phyloP scores from a whole-genome alignment of 1,139 yeast species.

The Protomyces lactucae-debilis region DNA sequence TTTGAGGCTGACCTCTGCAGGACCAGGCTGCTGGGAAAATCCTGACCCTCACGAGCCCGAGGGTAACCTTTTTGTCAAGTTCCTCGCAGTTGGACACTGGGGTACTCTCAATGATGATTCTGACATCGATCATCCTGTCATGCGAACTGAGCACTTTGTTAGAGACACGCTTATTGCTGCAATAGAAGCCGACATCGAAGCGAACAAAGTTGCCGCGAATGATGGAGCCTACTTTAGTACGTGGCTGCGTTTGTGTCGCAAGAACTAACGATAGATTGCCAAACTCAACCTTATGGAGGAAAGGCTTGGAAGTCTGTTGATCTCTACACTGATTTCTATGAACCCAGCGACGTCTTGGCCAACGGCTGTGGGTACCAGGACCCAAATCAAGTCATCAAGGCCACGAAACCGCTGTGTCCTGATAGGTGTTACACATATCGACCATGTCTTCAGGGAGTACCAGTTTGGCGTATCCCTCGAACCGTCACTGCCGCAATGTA shows the following conservation, averaged over 20 bases:
- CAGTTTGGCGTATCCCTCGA: not conserved
- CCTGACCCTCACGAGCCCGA: not conserved
- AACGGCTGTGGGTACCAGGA: not conserved
- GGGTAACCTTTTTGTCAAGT: not conserved
- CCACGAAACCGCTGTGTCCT: not conserved
- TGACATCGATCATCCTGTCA: not conserved
- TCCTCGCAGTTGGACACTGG: not conserved
- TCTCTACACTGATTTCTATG: too few relatives aligned
- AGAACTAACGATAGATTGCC: too few relatives aligned
- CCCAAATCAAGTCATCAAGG: not conserved
- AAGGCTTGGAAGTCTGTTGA: too few relatives aligned
- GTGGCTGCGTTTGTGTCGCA: too few relatives aligned
- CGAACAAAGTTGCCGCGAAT: too few relatives aligned
- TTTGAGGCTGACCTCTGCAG: not conserved
- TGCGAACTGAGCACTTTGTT: not conserved
- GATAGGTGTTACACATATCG: not conserved
- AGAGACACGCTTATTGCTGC: not conserved
- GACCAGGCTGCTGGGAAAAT: not conserved
- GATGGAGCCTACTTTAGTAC: too few relatives aligned
- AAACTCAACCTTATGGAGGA: too few relatives aligned
- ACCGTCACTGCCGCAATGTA: not conserved
- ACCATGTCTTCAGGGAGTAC: not conserved
- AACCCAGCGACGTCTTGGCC: too few relatives aligned
- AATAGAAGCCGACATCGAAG: not conserved
- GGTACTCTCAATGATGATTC: not conserved